A percentile compares a stretch with the other conserved stretches of the same genome.
Evolutionary conservation across 805 yeast genomes (phyloP).

Genomic region (Cyberlindnera galapagoensis): DNA sequence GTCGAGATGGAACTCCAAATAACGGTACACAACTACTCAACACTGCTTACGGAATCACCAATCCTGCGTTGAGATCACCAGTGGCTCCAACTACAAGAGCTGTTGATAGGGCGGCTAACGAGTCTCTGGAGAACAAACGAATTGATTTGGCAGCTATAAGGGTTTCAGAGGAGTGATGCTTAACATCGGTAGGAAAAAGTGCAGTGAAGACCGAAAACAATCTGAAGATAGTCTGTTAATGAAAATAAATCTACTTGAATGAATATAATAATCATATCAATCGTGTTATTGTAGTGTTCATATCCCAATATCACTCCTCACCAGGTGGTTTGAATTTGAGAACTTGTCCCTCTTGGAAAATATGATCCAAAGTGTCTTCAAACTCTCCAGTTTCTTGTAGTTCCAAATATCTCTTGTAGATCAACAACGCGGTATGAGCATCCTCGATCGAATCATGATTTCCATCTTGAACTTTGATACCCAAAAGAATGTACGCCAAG

Average conservation of each 20-base stretch:
- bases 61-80: too few species aligned
- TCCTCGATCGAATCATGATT: constrained; percentile 98
- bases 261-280: too few species aligned
- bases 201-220: too few species aligned
- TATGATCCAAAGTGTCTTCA: constrained; percentile 52
- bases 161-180: constrained; percentile 1
- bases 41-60: too few species aligned
- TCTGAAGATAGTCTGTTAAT: too few species aligned
- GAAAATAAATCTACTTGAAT: too few species aligned
- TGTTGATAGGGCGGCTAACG: constrained; percentile 28
- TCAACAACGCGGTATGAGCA: constrained; percentile 75
- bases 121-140: constrained; percentile 18
- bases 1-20: background rate
- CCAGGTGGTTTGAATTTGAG: constrained; percentile 24
- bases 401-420: constrained; percentile 68
- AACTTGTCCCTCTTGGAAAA: constrained; percentile 60
- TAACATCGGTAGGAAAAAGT: too few species aligned
- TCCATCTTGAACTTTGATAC: constrained; percentile 76
- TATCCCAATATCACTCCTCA: constrained; percentile 9
- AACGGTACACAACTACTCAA: constrained; percentile 1
- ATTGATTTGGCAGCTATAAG: constrained; percentile 23
- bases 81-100: constrained; percentile 35
- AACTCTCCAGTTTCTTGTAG: constrained; percentile 52
- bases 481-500: constrained; percentile 72
- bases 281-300: too few species aligned